Conservation (phyloP, 306 rosid species). For the Macrotyloma uniflorum region DNA sequence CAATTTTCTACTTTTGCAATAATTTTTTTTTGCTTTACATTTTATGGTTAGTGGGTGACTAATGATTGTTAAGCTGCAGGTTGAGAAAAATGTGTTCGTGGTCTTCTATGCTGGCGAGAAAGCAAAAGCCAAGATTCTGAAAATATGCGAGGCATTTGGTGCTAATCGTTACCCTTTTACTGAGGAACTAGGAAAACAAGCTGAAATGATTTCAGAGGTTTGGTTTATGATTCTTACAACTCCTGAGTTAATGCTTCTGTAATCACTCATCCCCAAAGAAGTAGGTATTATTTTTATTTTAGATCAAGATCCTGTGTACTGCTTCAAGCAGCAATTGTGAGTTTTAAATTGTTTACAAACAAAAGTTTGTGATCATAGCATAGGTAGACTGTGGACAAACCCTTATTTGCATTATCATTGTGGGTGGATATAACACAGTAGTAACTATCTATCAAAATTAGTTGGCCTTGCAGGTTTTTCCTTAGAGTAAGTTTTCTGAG, state of each 20-base stretch:
- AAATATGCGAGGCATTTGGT: conserved; percentile 95
- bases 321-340: no score
- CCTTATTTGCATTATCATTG: no score
- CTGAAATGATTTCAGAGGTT: conserved; percentile 56
- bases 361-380: no score
- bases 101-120: conserved; percentile 90
- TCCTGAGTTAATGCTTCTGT: conserved; percentile 23
- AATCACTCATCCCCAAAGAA: no score
- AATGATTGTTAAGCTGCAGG: conserved; percentile 50
- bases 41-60: conserved; percentile 20
- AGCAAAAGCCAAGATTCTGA: conserved; percentile 84
- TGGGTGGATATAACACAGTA: no score
- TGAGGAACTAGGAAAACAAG: conserved; percentile 62
- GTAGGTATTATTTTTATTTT: no score
- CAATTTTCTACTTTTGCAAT: neutral
- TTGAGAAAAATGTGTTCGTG: conserved; percentile 91
- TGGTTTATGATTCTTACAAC: conserved; percentile 26
- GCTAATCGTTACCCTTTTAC: conserved; percentile 91
- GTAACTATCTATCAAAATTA: no score
- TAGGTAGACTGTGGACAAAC: no score
- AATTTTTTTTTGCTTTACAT: conserved; percentile 1
- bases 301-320: no score
- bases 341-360: no score
- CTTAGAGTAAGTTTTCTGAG: no score
- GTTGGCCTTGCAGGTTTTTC: no score